phyloP scores from a whole-genome alignment of 805 yeast species.

The Schwanniomyces occidentalis region DNA sequence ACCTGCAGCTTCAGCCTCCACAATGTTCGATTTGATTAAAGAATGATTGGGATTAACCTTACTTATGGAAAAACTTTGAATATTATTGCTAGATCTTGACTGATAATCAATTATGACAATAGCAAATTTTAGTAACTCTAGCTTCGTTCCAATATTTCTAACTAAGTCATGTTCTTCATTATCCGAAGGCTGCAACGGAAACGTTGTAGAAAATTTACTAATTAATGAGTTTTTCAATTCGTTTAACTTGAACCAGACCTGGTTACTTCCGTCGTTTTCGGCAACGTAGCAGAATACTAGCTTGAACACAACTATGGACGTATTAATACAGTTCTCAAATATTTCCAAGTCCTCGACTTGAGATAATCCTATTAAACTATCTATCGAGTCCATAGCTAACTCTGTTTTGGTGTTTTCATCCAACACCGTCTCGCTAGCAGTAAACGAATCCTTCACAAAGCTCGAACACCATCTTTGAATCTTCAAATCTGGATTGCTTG shows the following conservation, averaged over 20 bases:
- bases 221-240: constrained; percentile 60
- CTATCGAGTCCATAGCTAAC: constrained; percentile 42
- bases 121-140: constrained; percentile 74
- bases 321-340: constrained; percentile 32
- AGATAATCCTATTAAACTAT: constrained; percentile 27
- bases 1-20: constrained; percentile 73
- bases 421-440: constrained; percentile 23
- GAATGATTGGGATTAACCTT: constrained; percentile 62
- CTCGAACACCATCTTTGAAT: constrained; percentile 43
- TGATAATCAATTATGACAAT: constrained; percentile 47
- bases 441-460: constrained; percentile 40
- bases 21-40: constrained; percentile 49
- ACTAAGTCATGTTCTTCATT: constrained; percentile 49
- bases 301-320: constrained; percentile 42
- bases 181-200: constrained; percentile 51
- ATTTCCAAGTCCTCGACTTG: constrained; percentile 29
- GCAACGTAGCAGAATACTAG: constrained; percentile 47
- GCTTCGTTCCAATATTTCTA: constrained; percentile 57
- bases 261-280: constrained; percentile 44
- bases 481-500: constrained; percentile 30
- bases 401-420: constrained; percentile 32
- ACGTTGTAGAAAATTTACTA: constrained; percentile 57
- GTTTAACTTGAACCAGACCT: constrained; percentile 57
- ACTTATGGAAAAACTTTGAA: constrained; percentile 47
- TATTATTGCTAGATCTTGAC: constrained; percentile 39